A percentile compares a stretch with the other conserved stretches of the same genome.
Evolutionary conservation across 441 rosid genomes (phyloP).

Genomic region (Kokia cookei): DNA sequence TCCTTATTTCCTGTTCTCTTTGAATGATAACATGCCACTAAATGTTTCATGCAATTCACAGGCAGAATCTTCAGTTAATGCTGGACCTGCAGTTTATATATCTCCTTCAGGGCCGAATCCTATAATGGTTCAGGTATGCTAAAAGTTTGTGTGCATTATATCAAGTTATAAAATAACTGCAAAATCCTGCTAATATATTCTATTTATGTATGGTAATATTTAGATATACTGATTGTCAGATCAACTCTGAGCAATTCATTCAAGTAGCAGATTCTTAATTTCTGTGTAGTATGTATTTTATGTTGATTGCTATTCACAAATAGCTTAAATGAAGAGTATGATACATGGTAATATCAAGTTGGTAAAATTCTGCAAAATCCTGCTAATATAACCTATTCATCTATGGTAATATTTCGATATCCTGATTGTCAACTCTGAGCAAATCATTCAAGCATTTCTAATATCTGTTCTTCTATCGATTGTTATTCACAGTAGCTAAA

Average conservation of each 20-base stretch:
- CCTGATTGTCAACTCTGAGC: background rate
- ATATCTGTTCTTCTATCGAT: background rate
- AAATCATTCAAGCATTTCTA: background rate
- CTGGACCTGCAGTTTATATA: slow-evolving; percentile 92
- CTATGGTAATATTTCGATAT: background rate
- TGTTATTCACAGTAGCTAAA: background rate
- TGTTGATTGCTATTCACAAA: background rate
- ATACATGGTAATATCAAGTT: background rate
- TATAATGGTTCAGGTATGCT: slow-evolving; percentile 80
- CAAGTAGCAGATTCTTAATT: background rate
- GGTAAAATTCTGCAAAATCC: background rate
- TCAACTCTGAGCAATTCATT: background rate
- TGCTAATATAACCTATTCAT: background rate
- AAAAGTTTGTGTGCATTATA: background rate
- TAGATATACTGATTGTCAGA: background rate
- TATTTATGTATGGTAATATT: background rate
- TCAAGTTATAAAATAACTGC: background rate
- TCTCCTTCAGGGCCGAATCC: slow-evolving; percentile 77
- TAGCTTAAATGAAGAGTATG: too few species aligned
- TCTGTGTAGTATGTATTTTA: background rate
- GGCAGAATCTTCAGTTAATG: slow-evolving; percentile 67
- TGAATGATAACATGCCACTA: background rate
- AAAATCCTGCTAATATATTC: background rate
- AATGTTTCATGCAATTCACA: slow-evolving; percentile 24
- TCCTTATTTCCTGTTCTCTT: background rate